Conservation (phyloP, 495 filamentous ascomycete genomes). For the Aspergillus biplanus region DNA sequence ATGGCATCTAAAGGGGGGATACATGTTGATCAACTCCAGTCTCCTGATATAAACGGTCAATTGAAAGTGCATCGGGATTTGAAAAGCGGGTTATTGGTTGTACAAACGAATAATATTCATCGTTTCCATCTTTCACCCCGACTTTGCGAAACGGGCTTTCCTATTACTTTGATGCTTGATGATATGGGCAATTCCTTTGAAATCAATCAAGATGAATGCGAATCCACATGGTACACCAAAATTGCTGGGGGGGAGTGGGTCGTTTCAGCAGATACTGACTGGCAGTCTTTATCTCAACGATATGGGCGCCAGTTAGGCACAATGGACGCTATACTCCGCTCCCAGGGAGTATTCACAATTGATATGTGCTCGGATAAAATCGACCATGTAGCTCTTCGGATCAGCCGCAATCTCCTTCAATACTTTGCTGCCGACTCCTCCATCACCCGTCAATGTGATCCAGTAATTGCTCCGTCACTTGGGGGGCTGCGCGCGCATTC, state of each 20-base stretch:
- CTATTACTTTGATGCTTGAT: conserved; percentile 32
- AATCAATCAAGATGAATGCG: conserved; percentile 13
- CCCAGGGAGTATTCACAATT: conserved; percentile 50
- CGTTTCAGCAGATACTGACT: conserved; percentile 22
- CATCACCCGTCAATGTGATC: conserved; percentile 31
- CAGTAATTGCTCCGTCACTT: neutral
- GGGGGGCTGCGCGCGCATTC: conserved; percentile 1
- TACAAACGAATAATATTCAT: conserved; percentile 43
- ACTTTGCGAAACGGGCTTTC: conserved; percentile 7
- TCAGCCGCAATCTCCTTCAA: conserved; percentile 62
- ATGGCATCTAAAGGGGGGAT: conserved; percentile 56
- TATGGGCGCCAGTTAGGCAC: conserved; percentile 51
- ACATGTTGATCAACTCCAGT: conserved; percentile 47
- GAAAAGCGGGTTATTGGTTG: conserved; percentile 28
- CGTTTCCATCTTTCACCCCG: conserved; percentile 38
- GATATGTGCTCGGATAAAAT: conserved; percentile 30
- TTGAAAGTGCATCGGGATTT: conserved; percentile 32
- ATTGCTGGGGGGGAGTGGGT: conserved; percentile 25
- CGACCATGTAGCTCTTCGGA: conserved; percentile 49
- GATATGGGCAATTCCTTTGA: conserved; percentile 14
- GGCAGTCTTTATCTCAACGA: conserved; percentile 34
- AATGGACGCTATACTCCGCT: conserved; percentile 55
- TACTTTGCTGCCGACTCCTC: conserved; percentile 61
- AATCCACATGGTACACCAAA: conserved; percentile 21
- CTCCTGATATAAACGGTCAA: conserved; percentile 49